A percentile compares a stretch with the other conserved stretches of the same genome.
Evolutionary conservation across 257 asterid genomes (phyloP).

Genomic region (Solanum chmielewskii): DNA sequence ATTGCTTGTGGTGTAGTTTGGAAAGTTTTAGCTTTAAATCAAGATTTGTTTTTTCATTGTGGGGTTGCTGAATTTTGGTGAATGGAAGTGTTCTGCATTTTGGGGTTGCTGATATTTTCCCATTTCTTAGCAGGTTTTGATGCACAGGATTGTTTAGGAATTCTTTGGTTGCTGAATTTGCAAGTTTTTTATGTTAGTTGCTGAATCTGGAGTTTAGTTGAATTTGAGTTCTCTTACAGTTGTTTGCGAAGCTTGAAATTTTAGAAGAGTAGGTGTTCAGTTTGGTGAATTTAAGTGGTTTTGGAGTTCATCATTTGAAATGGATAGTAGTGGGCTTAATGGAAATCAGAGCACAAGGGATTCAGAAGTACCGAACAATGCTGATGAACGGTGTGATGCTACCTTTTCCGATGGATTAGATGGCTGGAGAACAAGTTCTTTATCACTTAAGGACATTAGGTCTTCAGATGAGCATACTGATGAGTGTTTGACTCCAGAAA

Average conservation of each 20-base stretch:
- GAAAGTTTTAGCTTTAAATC: not conserved
- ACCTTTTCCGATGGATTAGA: conserved; percentile 6
- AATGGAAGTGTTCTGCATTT: conserved; percentile 1
- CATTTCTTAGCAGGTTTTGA: not conserved
- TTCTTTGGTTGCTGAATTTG: not conserved
- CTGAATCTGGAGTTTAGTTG: not conserved
- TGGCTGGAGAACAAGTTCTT: conserved; percentile 9
- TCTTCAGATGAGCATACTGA: conserved; percentile 31
- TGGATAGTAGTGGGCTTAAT: conserved; percentile 34
- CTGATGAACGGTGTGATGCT: conserved; percentile 4
- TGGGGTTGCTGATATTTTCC: not conserved
- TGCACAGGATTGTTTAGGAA: not conserved
- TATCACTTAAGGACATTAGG: conserved; percentile 7
- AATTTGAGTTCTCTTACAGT: not conserved
- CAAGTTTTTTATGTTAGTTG: not conserved
- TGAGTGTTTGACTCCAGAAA: conserved; percentile 35
- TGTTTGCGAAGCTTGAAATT: not conserved
- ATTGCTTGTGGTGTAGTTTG: conserved; percentile 2
- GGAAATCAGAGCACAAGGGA: conserved; percentile 2
- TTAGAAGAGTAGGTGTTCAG: not conserved
- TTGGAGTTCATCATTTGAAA: conserved; percentile 17
- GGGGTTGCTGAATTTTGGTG: not conserved
- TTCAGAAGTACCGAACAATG: conserved; percentile 3
- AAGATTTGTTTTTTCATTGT: not conserved
- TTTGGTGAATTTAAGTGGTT: not conserved